These are phyloP conservation scores for Curvularia eragrostidis DNA, from an alignment of 2,329 filamentous ascomycete species.

Conservation along the genomic window DNA sequence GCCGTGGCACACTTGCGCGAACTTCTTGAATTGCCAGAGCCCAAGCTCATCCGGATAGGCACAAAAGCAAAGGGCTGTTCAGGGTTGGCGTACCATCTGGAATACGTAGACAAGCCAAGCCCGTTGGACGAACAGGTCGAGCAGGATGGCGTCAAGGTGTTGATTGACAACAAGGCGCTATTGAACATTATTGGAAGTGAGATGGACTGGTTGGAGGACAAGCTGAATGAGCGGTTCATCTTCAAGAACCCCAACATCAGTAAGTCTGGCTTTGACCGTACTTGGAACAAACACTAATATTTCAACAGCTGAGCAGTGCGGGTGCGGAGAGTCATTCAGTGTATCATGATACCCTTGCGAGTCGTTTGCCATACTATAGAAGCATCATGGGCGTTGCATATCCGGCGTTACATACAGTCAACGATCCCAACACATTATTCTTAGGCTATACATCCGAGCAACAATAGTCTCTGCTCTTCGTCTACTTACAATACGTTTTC, in stretches of 20 bases:
- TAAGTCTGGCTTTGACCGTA: constrained; percentile 60
- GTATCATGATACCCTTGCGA: constrained; percentile 48
- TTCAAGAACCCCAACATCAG: constrained; percentile 99
- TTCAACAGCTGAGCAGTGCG: constrained; percentile 86
- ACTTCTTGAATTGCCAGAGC: constrained; percentile 82
- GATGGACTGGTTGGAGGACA: constrained; percentile 99
- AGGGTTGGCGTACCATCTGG: constrained; percentile 88
- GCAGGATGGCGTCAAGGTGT: constrained; percentile 92
- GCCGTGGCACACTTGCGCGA: constrained; percentile 80
- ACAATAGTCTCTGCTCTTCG: neutral
- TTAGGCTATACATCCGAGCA: neutral
- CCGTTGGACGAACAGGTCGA: constrained; percentile 91
- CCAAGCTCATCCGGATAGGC: constrained; percentile 91
- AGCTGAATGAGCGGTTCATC: constrained; percentile 87
- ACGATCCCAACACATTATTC: neutral
- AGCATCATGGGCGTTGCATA: constrained; percentile 37
- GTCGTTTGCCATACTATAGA: constrained; percentile 21
- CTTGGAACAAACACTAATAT: constrained; percentile 30
- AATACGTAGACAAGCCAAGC: constrained; percentile 91
- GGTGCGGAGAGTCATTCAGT: constrained; percentile 93
- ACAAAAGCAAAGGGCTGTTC: constrained; percentile 95
- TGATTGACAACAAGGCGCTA: constrained; percentile 96
- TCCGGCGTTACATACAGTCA: constrained; percentile 9
- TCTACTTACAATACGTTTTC: constrained; percentile 12
- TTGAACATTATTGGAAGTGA: constrained; percentile 98